These are phyloP conservation scores for Malus hybrid DNA, from an alignment of 331 rosid species.

Conservation along the genomic window DNA sequence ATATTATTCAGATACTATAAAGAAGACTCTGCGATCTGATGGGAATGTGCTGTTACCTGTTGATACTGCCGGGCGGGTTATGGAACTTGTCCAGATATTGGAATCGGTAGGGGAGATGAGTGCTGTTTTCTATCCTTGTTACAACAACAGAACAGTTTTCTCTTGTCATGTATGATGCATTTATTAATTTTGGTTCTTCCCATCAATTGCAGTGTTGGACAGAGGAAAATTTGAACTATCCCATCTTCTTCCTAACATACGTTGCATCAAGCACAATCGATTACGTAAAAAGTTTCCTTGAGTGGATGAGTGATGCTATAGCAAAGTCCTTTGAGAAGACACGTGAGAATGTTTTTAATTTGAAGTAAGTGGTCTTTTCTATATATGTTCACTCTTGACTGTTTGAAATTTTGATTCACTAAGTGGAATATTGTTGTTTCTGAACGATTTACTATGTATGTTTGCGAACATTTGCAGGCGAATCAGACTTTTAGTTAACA, in stretches of 20 bases:
- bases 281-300: constrained; percentile 86
- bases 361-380: constrained; percentile 55
- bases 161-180: not conserved
- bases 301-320: constrained; percentile 98
- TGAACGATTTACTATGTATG: constrained; percentile 15
- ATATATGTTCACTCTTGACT: not conserved
- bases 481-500: constrained; percentile 57
- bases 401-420: constrained; percentile 7
- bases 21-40: constrained; percentile 73
- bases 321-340: constrained; percentile 93
- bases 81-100: constrained; percentile 78
- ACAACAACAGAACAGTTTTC: not conserved
- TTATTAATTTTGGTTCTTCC: constrained; percentile 21
- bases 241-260: constrained; percentile 75
- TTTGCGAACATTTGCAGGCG: constrained; percentile 50
- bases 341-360: constrained; percentile 80
- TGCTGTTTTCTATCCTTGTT: not conserved
- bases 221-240: constrained; percentile 70
- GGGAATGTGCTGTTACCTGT: constrained; percentile 88
- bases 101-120: constrained; percentile 48
- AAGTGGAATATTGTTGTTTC: not conserved
- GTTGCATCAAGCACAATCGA: constrained; percentile 91
- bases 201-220: constrained; percentile 77
- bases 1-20: constrained; percentile 47
- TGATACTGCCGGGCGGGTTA: constrained; percentile 81